Evolutionary conservation across 2,329 filamentous ascomycete genomes (phyloP), one percentile per base, ranked within the genome.

Genomic region (Microcyclospora tardicrescens): DNA sequence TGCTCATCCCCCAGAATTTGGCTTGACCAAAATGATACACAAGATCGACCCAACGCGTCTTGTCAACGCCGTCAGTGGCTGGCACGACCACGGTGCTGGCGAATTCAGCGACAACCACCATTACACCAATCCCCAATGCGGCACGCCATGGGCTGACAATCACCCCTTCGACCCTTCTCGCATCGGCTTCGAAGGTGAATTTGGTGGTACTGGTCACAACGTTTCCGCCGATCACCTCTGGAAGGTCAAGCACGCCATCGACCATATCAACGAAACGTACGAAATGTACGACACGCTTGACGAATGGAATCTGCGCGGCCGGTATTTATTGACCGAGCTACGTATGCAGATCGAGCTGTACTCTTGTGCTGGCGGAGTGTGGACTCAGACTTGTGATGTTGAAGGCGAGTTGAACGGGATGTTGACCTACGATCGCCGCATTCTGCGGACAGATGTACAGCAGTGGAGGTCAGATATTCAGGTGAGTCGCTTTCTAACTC

Each of bases 371-470:
- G 79, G 73, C 0, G 80, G 71, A 10, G 71, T 84, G 0, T 84
- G 77, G 70, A 84, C 80, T 1, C 79, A 84, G 62, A 84, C 79
- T 0, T 81, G 76, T 0, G 80, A 84, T 48, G 79, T 84, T 0
- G 79, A 84, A 54, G 79, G 79, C 4, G 80, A 84, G 54, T 75
- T 84, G 6, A 84, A 84, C 47, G 80, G 80, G 0, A 61, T 84
- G 41, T 55, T 81, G 47, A 81, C 78, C 2, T 55, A 55, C 35
- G 79, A 84, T 54, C 71, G 79, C 1, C 64, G 77, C 0, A 41
- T 79, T 0, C 54, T 78, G 28, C 63, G 79, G 1, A 69, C 72
- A 5, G 62, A 82, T 42, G 59, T 63, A 30, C 56, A 59, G 9
- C 70, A 74, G 58, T 81, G 77, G 77, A 67, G 63, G 50, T 52